Base-by-base conservation (phyloP, 2,329 filamentous ascomycete genomes). In the Paecilomyces fulvus region DNA sequence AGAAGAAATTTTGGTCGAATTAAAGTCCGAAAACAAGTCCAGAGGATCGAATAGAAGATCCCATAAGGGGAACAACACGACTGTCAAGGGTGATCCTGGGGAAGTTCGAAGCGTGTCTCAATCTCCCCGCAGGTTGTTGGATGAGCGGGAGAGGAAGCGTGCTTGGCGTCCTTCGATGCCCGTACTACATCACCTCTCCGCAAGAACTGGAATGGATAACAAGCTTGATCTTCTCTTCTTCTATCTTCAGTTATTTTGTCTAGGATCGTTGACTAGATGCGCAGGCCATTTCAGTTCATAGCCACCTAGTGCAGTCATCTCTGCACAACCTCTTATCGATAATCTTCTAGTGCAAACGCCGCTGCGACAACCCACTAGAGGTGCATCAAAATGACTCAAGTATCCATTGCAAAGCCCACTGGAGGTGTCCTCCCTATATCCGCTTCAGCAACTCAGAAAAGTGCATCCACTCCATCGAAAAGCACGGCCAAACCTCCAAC, bases 371-470 rank as follows among this genome's bases (percentile, higher is more conserved):
- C 28, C 54, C 28, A 23, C 53, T 20, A 30, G 31, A 54, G 12
- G 14, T 7, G 20, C 30, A 57, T 10, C 23, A 53, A 17, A 54
- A 70, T 71, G 69, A 64, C 68, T 12, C 70, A 71, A 49, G 59
- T 55, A 33, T 51, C 63, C 31, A 51, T 64, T 30, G 58, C 58
- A 53, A 73, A 72, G 58, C 60, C 69, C 12, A 67, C 78, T 4
- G 83, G 82, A 62, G 83, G 83, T 25, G 74, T 83, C 9, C 70
- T 83, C 31, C 75, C 81, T 49, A 77, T 82, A 51, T 72, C 76
- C 49, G 72, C 74, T 9, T 70, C 75, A 21, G 75, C 78, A 48
- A 75, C 77, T 1, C 77, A 71, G 64, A 77, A 70, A 67, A 65
- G 74, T n/a, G 64, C 70, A 37, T 71, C 77, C 49, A 57, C 73